phyloP scores from a whole-genome alignment of 257 asterid species.

The Cruciata laevipes region DNA sequence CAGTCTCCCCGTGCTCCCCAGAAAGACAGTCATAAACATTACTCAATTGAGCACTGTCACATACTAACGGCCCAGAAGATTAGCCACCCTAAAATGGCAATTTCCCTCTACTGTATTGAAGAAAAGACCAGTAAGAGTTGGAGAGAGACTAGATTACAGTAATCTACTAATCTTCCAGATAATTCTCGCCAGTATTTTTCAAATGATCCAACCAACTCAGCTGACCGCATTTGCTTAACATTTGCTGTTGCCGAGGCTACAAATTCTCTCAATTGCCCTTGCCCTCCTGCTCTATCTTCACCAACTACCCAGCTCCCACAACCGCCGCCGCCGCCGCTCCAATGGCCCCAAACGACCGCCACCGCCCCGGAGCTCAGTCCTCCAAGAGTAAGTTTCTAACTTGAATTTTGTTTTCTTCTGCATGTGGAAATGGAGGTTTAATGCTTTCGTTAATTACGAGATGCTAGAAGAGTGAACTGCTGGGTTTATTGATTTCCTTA shows the following conservation, averaged over 20 bases:
- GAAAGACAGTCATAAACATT: too few species aligned
- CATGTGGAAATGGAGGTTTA: background rate
- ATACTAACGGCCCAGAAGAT: too few species aligned
- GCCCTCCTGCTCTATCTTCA: background rate
- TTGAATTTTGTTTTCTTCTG: too few species aligned
- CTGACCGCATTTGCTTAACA: too few species aligned
- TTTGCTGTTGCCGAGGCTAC: too few species aligned
- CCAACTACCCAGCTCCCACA: background rate
- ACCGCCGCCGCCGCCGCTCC: background rate
- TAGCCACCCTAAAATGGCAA: too few species aligned
- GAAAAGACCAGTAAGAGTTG: background rate
- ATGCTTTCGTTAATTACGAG: background rate
- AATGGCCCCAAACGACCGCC: background rate
- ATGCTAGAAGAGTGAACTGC: background rate
- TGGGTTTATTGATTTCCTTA: background rate
- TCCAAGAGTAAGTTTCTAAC: background rate
- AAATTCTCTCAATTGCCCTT: background rate
- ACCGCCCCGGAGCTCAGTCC: background rate
- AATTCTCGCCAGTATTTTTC: background rate
- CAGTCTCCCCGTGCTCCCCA: too few species aligned
- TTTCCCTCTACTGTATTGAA: background rate
- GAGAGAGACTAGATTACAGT: background rate
- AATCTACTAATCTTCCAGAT: too few species aligned
- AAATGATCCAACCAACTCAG: background rate
- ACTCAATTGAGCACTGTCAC: too few species aligned